These are phyloP conservation scores for Hirschfeldia incana DNA, from an alignment of 345 rosid genomes.

Conservation along the genomic window DNA sequence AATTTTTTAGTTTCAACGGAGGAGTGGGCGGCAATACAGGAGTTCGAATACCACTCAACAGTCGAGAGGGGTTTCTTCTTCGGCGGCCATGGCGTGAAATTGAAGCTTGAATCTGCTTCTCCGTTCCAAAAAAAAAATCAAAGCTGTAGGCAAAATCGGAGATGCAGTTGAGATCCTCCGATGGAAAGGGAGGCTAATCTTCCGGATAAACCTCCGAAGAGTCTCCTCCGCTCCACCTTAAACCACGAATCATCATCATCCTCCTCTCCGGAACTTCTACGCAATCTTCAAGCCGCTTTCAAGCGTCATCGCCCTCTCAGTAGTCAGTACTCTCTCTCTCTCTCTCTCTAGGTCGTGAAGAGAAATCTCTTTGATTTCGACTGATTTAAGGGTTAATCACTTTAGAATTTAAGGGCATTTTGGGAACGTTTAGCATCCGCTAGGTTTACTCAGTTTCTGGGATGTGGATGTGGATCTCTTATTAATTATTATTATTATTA, in stretches of 20 bases:
- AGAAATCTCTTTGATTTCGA: not conserved
- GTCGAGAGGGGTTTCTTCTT: not conserved
- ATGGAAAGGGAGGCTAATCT: slow-evolving; percentile 96
- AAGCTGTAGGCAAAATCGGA: slow-evolving; percentile 41
- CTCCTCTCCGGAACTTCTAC: slow-evolving; percentile 63
- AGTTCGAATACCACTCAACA: slow-evolving; percentile 36
- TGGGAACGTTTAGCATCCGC: slow-evolving; percentile 8
- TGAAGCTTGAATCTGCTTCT: not conserved
- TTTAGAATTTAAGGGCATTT: slow-evolving; percentile 9
- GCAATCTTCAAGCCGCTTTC: slow-evolving; percentile 86
- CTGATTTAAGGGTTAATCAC: slow-evolving; percentile 19
- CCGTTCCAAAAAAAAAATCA: slow-evolving; percentile 2
- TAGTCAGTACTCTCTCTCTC: slow-evolving; percentile 20
- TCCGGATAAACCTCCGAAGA: slow-evolving; percentile 46
- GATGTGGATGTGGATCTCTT: not conserved
- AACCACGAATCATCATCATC: slow-evolving; percentile 53
- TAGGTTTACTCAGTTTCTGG: slow-evolving; percentile 20
- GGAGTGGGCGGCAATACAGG: slow-evolving; percentile 37
- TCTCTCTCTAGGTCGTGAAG: not conserved
- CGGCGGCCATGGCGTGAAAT: slow-evolving; percentile 4
- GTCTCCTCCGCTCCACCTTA: slow-evolving; percentile 33
- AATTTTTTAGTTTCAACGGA: not conserved
- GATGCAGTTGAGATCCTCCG: slow-evolving; percentile 65
- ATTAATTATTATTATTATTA: too few species aligned
- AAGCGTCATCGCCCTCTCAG: slow-evolving; percentile 91